Evolutionary conservation across 345 rosid genomes (phyloP), one percentile per base, ranked within the genome.

Genomic region (Arabidopsis suecica): DNA sequence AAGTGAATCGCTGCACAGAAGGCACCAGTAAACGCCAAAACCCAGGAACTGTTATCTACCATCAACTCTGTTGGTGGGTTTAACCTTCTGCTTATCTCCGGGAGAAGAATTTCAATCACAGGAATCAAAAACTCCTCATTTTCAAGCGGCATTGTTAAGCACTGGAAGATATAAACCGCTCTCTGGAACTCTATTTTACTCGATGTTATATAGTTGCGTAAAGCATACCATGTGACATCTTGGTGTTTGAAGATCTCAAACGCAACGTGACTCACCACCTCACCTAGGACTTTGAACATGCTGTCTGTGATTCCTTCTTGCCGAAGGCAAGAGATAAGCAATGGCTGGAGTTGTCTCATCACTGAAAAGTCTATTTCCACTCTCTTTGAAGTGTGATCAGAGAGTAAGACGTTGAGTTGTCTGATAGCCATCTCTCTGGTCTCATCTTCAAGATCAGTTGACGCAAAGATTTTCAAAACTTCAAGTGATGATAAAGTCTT

Each of bases 1-100:
- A 62, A 41, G 23, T 28, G 22, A 42, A 62, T 42, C 0, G 37
- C 20, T 4, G 37, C 23, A 14, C 32, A 66, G 47, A 50, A 66
- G 0, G 71, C 71, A 51, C 60, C 58, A 1, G 71, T 37, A 61
- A 61, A 61, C 20, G 66, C 66, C 23, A 62, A 62, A 3, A 42
- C 37, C 67, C 67, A 62, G 0, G 0, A 1, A 30, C 13, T 51
- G 61, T 67, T 20, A 50, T 49, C 58, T 20, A 8, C 33, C 5
- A 36, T 6, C 20, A 66, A 34, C 9, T 37, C 71, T 4, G n/a
- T 45, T 32, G 61, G 59, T 51, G 60, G 61, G 12, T 22, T 23
- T 51, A 67, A 14, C 2, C 22, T 41, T 50, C 0, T 8, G 3
- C 1, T 14, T 22, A 67, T 67, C 71, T 37, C 10, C 4, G 61